phyloP scores from a whole-genome alignment of 129 eudicot species.

The Pittosporum tobira region DNA sequence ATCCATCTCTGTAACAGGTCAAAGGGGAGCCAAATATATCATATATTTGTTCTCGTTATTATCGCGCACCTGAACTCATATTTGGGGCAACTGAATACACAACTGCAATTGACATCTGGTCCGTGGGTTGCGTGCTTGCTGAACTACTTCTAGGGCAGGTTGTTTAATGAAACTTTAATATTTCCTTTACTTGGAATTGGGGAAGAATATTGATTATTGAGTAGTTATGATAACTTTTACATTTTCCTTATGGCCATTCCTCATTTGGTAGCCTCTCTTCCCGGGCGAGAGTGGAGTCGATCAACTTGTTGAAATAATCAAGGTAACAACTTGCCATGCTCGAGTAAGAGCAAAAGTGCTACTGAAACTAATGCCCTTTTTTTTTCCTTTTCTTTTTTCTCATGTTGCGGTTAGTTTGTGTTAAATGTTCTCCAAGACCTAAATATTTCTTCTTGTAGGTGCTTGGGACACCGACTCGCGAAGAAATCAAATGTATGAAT shows the following conservation, averaged over 20 bases:
- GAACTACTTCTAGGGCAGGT: slow-evolving; percentile 78
- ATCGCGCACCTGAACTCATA: slow-evolving; percentile 70
- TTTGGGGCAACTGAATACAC: slow-evolving; percentile 76
- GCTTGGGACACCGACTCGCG: slow-evolving; percentile 73
- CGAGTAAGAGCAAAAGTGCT: neutral
- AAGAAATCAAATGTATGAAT: slow-evolving; percentile 69
- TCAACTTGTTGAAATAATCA: slow-evolving; percentile 64
- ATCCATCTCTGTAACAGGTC: slow-evolving; percentile 29
- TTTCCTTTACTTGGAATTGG: neutral
- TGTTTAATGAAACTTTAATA: slow-evolving; percentile 5
- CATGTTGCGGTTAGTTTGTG: slow-evolving; percentile 1
- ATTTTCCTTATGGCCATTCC: slow-evolving; percentile 12
- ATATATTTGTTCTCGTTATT: slow-evolving; percentile 63
- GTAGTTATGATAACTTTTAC: neutral
- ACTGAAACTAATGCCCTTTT: neutral
- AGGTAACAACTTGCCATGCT: slow-evolving; percentile 23
- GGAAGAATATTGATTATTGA: neutral
- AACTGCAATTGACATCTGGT: slow-evolving; percentile 66
- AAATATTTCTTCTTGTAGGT: slow-evolving; percentile 25
- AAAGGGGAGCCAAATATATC: slow-evolving; percentile 68
- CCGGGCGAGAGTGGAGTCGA: slow-evolving; percentile 81
- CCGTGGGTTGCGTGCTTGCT: slow-evolving; percentile 72
- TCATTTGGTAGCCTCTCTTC: slow-evolving; percentile 48
- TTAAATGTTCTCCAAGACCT: neutral
- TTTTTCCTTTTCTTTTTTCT: no score